A percentile compares a stretch with the other conserved stretches of the same genome.
These are phyloP conservation scores for Pisolithus microcarpus DNA, from an alignment of 768 basidiomycete genomes.

Conservation along the genomic window DNA sequence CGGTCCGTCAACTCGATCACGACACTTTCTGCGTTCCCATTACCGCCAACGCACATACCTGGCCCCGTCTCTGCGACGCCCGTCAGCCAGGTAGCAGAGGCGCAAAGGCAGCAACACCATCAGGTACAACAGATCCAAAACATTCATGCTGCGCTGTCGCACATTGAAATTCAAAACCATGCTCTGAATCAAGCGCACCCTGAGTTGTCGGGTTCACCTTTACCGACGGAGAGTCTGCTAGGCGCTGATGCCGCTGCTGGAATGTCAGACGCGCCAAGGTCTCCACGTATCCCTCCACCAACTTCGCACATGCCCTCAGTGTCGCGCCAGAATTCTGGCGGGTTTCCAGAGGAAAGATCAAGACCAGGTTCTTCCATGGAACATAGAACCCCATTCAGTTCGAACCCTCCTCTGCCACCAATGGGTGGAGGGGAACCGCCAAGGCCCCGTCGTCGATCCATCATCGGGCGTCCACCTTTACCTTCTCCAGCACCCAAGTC, in stretches of 20 bases:
- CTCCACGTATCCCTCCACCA: constrained; percentile 5
- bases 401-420: not conserved
- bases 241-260: constrained; percentile 3
- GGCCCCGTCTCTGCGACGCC: constrained; percentile 16
- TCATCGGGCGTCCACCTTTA: constrained; percentile 13
- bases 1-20: constrained; percentile 44
- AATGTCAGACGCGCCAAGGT: not conserved
- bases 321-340: constrained; percentile 4
- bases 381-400: not conserved
- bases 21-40: constrained; percentile 66
- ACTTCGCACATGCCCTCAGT: constrained; percentile 2
- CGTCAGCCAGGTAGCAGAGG: constrained; percentile 15
- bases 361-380: not conserved
- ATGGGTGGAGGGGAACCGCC: constrained; percentile 1
- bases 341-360: not conserved
- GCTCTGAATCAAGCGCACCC: constrained; percentile 1
- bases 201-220: constrained; percentile 16
- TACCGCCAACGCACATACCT: constrained; percentile 67
- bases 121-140: constrained; percentile 7
- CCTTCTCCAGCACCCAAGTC: constrained; percentile 12
- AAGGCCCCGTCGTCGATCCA: constrained; percentile 16
- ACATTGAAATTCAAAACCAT: constrained; percentile 12
- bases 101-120: constrained; percentile 15
- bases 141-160: constrained; percentile 11
- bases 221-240: constrained; percentile 3